Conservation (phyloP, 2,329 filamentous ascomycete genomes). For the Sarocladium brachiariae region DNA sequence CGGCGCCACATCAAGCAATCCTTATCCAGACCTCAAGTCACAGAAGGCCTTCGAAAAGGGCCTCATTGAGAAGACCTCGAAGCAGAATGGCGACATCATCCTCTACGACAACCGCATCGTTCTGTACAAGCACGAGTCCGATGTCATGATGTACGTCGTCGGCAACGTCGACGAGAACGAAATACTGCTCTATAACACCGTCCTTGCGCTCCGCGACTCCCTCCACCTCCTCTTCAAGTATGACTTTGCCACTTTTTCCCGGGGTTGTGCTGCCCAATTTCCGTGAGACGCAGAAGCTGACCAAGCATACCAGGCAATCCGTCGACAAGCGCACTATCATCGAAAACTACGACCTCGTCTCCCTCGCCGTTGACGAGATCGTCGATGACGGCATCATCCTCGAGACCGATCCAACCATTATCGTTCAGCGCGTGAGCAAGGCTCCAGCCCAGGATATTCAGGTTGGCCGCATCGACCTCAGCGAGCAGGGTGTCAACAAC, state of each 20-base stretch:
- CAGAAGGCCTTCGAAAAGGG: conserved; percentile 98
- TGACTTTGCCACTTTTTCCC: conserved; percentile 20
- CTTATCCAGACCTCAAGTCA: conserved; percentile 83
- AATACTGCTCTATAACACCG: conserved; percentile 89
- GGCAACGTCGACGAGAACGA: conserved; percentile 93
- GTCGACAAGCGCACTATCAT: conserved; percentile 97
- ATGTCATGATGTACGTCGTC: conserved; percentile 93
- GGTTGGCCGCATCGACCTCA: conserved; percentile 89
- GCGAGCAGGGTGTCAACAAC: conserved; percentile 92
- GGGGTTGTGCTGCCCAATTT: too few species aligned
- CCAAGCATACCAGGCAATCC: conserved; percentile 60
- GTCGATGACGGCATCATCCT: conserved; percentile 94
- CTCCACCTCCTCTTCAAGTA: conserved; percentile 91
- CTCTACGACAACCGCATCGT: conserved; percentile 95
- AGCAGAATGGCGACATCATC: conserved; percentile 92
- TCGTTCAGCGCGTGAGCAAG: conserved; percentile 85
- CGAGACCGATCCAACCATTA: conserved; percentile 92
- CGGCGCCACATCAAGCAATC: conserved; percentile 54
- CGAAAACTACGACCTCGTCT: conserved; percentile 96
- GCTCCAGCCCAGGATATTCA: conserved; percentile 87
- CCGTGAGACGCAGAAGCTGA: conserved; percentile 11
- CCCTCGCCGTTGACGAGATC: conserved; percentile 90
- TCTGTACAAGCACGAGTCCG: conserved; percentile 95
- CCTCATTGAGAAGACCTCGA: conserved; percentile 88
- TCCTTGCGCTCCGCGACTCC: conserved; percentile 83